Conservation (phyloP, 805 yeast genomes). For the Aciculoconidium aculeatum region DNA sequence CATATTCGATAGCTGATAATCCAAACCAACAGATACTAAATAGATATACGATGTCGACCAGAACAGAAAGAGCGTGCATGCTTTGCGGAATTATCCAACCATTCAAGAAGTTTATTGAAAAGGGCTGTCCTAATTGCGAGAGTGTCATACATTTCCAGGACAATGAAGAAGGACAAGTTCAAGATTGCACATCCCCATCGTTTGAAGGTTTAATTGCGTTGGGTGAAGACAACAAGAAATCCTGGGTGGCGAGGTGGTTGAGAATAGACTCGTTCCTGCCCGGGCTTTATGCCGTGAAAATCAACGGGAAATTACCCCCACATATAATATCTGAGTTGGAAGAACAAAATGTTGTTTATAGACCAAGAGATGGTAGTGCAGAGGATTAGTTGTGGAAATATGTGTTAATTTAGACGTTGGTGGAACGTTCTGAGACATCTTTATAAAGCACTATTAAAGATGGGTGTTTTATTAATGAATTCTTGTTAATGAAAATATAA, state of each 20-base stretch:
- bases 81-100: conserved; percentile 91
- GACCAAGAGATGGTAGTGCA: conserved; percentile 93
- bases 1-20: neutral
- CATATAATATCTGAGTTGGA: conserved; percentile 73
- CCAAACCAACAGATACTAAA: no score
- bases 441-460: no score
- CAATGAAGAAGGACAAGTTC: conserved; percentile 77
- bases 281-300: conserved; percentile 91
- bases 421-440: no score
- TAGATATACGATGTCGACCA: conserved; percentile 47
- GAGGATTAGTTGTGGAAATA: conserved; percentile 44
- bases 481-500: no score
- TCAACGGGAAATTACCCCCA: conserved; percentile 84
- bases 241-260: conserved; percentile 97
- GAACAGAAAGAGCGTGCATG: conserved; percentile 93
- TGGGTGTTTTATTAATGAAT: no score
- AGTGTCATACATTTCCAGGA: conserved; percentile 70
- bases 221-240: conserved; percentile 67
- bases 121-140: conserved; percentile 97
- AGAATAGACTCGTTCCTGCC: conserved; percentile 84
- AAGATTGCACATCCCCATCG: conserved; percentile 92
- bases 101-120: conserved; percentile 60
- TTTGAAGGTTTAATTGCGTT: conserved; percentile 93
- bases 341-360: conserved; percentile 70
- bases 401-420: no score